These are phyloP conservation scores for Cryphonectria nitschkei DNA, from an alignment of 2,329 filamentous ascomycete genomes.

Conservation along the genomic window DNA sequence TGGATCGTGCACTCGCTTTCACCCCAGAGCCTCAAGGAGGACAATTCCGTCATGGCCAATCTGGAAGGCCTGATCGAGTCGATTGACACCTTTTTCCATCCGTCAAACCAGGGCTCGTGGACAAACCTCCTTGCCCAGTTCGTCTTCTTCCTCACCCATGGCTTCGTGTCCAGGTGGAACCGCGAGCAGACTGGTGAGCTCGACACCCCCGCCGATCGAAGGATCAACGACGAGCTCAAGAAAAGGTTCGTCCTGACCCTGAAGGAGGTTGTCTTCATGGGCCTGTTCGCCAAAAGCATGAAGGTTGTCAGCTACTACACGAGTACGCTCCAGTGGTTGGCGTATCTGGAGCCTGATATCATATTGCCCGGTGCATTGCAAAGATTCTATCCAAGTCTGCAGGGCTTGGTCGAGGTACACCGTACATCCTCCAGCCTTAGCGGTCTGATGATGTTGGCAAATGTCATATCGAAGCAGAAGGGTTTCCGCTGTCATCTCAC, in stretches of 20 bases:
- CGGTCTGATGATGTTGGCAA: conserved; percentile 87
- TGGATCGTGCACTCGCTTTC: conserved; percentile 95
- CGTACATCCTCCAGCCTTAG: conserved; percentile 92
- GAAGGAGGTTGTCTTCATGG: conserved; percentile 96
- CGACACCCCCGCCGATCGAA: conserved; percentile 78
- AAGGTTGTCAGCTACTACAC: conserved; percentile 92
- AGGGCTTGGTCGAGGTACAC: conserved; percentile 96
- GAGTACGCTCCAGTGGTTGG: conserved; percentile 84
- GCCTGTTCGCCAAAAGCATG: conserved; percentile 92
- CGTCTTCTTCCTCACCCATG: conserved; percentile 89
- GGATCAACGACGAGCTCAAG: conserved; percentile 80
- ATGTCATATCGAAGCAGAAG: conserved; percentile 88
- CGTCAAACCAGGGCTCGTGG: conserved; percentile 93
- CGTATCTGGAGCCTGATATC: conserved; percentile 87
- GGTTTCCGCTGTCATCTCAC: conserved; percentile 98
- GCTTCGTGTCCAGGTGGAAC: conserved; percentile 98
- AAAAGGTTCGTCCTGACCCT: conserved; percentile 86
- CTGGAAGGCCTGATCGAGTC: conserved; percentile 92
- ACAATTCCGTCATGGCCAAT: conserved; percentile 79
- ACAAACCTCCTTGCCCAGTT: conserved; percentile 88
- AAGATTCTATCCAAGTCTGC: conserved; percentile 94
- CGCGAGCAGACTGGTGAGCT: conserved; percentile 91
- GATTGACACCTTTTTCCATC: conserved; percentile 98
- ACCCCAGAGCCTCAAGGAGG: conserved; percentile 75
- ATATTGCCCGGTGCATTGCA: conserved; percentile 93